Evolutionary conservation across 257 asterid species (phyloP).

Genomic region (Solanum pennellii): DNA sequence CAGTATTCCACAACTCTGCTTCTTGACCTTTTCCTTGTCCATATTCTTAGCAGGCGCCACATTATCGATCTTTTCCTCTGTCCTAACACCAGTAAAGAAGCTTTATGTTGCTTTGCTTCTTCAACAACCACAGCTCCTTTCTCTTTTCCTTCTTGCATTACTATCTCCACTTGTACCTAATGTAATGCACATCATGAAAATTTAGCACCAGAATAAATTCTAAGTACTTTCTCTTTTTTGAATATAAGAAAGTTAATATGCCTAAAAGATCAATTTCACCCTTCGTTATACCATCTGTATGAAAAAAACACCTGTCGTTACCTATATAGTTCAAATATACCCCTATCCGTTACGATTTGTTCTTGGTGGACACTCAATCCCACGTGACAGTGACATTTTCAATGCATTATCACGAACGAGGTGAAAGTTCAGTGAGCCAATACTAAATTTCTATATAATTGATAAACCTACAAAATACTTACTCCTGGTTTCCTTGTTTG

Average conservation of each 20-base stretch:
- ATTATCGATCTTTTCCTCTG: constrained; percentile 41
- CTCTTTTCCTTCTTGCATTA: constrained; percentile 50
- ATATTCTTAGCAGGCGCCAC: constrained; percentile 45
- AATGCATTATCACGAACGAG: background rate
- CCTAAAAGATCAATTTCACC: background rate
- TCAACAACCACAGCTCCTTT: constrained; percentile 57
- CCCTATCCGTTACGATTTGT: background rate
- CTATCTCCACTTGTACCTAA: constrained; percentile 68
- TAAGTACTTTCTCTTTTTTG: background rate
- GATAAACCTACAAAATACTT: background rate
- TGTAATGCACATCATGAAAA: background rate
- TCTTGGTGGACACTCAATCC: background rate
- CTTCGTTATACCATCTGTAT: background rate
- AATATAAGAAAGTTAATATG: background rate
- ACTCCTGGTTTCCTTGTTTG: constrained; percentile 53
- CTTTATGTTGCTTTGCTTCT: constrained; percentile 42
- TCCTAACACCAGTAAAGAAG: constrained; percentile 60
- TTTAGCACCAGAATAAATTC: background rate
- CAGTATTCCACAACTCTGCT: constrained; percentile 50
- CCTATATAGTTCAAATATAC: background rate
- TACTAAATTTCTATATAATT: background rate
- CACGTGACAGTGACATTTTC: background rate
- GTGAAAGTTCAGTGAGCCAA: background rate
- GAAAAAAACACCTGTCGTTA: background rate
- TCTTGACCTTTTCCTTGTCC: constrained; percentile 23